Evolutionary conservation across 805 yeast species (phyloP), one percentile per base, ranked within the genome.

Genomic region (Candida succiphila): DNA sequence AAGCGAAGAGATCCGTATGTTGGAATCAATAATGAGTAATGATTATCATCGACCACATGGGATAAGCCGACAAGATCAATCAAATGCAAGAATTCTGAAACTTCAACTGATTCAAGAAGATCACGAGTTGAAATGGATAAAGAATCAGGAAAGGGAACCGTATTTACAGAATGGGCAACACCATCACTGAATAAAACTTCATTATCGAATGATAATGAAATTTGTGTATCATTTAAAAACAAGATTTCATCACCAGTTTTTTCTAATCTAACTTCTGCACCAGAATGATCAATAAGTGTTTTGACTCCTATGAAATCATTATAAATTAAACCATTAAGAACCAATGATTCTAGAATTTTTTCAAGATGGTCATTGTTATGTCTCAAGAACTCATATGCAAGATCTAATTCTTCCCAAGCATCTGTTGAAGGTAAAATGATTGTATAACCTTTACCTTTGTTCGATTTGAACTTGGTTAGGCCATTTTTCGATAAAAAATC

Each of bases 161-260:
- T 53, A 25, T 67, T 59, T 10, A 82, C 60, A 2, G 88, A 75
- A 50, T 85, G 95, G 1, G 82, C 72, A 0, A 88, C 95, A 2
- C 97, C 97, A 51, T 82, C 80, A 41, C 72, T 75, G 51, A 83
- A 88, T 12, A 88, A 49, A 6, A 84, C 68, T 49, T 88, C 96
- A 1, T 72, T 56, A 37, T 71, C 66, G 33, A 65, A 43, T 0
- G 67, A 60, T 1, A 69, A 39, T 2, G 56, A 40, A 4, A 70
- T 25, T 9, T 35, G 29, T 1, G 65, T 56, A 22, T 47, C 39
- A 42, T 66, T 63, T 7, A 63, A 25, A 9, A 37, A 40, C 26
- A 64, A 41, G 5, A 23, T 22, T n/a, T 17, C 8, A 10, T 43
- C 17, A 6, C 17, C 20, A 16, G 39, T 29, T 13, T 17, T 25